phyloP scores from a whole-genome alignment of 257 asterid genomes.

The Solanum pimpinellifolium region DNA sequence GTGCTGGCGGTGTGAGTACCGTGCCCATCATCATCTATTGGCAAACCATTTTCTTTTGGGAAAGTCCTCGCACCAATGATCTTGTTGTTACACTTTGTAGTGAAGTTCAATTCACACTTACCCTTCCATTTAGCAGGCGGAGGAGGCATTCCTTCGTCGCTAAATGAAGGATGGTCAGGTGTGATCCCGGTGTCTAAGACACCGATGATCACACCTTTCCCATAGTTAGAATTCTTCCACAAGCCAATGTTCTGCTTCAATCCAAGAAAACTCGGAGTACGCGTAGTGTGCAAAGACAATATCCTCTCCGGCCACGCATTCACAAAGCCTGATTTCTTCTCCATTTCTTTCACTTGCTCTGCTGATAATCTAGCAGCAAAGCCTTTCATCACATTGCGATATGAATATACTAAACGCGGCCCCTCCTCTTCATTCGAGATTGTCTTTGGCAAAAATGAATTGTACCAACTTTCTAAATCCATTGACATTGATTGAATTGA shows the following conservation, averaged over 20 bases:
- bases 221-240: neutral
- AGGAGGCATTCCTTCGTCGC: neutral
- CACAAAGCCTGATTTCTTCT: neutral
- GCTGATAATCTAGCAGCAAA: neutral
- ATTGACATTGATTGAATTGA: neutral
- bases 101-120: neutral
- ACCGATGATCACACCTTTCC: neutral
- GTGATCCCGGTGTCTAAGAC: neutral
- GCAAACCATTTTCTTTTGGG: neutral
- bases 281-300: neutral
- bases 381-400: neutral
- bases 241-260: neutral
- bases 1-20: constrained; percentile 47
- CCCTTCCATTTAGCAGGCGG: neutral
- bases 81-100: neutral
- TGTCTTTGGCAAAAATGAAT: neutral
- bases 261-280: neutral
- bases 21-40: constrained; percentile 16
- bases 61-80: neutral
- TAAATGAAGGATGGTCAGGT: neutral
- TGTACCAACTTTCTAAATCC: neutral
- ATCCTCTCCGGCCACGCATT: neutral
- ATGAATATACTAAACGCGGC: neutral
- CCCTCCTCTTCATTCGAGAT: neutral
- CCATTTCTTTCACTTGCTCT: neutral